A percentile compares a stretch with the other conserved stretches of the same genome.
Conservation (phyloP, 1,284 basidiomycete species). For the Serendipita sp. region DNA sequence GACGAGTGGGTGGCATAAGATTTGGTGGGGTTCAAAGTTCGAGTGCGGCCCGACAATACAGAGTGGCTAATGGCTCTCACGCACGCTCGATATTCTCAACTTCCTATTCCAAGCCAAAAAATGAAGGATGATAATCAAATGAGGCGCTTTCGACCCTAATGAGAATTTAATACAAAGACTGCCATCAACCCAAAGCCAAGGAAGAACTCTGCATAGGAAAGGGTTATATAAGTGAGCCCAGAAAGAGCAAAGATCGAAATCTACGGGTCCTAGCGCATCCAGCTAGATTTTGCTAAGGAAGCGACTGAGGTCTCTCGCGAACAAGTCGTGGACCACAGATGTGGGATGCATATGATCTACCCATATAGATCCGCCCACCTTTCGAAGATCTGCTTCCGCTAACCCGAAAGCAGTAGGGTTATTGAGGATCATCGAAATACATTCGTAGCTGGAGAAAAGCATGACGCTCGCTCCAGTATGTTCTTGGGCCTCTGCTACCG, state of each 20-base stretch:
- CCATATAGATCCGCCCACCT: constrained; percentile 33
- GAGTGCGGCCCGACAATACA: too few relatives aligned
- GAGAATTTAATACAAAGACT: too few relatives aligned
- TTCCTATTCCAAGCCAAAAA: too few relatives aligned
- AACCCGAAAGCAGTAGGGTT: constrained; percentile 32
- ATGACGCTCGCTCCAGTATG: constrained; percentile 34
- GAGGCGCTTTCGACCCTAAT: too few relatives aligned
- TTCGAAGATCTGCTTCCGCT: constrained; percentile 19
- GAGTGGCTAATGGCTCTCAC: too few relatives aligned
- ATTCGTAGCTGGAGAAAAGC: constrained; percentile 34
- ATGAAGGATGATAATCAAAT: too few relatives aligned
- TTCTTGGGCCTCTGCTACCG: not conserved
- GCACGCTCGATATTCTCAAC: too few relatives aligned
- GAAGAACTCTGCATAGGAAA: too few relatives aligned
- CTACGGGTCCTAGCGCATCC: not conserved
- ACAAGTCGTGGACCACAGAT: constrained; percentile 11
- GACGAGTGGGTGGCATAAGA: constrained; percentile 13
- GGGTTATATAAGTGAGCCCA: not conserved
- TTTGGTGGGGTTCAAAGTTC: not conserved
- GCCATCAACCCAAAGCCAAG: too few relatives aligned
- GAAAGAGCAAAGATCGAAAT: not conserved
- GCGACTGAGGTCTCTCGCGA: constrained; percentile 11
- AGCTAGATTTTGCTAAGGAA: constrained; percentile 9
- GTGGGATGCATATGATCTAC: constrained; percentile 16
- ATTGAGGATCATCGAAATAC: constrained; percentile 34